Evolutionary conservation across 75 land plant species (phyloP).

Genomic region (Sequoiadendron giganteum): DNA sequence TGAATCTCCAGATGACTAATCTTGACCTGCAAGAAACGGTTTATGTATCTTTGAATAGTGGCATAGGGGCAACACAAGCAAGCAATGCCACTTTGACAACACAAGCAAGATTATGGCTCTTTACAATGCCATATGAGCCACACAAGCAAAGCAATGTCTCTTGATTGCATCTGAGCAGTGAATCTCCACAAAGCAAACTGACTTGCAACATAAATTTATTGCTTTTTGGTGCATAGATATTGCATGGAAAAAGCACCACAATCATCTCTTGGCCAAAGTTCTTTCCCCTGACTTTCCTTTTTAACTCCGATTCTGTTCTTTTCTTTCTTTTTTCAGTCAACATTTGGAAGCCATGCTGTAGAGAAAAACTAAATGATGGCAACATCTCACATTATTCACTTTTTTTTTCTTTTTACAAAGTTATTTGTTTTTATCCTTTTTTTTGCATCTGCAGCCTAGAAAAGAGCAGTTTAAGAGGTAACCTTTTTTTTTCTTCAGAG

Average conservation of each 20-base stretch:
- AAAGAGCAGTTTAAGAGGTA: conserved; percentile 2
- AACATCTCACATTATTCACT: neutral
- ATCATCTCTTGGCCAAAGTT: neutral
- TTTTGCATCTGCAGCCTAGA: conserved; percentile 10
- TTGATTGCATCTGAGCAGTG: neutral
- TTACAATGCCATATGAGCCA: neutral
- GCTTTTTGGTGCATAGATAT: conserved; percentile 1
- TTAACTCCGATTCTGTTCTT: neutral
- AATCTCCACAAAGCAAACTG: neutral
- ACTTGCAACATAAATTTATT: neutral
- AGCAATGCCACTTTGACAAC: neutral
- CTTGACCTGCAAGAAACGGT: conserved; percentile 3
- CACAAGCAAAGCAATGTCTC: neutral
- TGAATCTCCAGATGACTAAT: neutral
- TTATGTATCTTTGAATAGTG: neutral
- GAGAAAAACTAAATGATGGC: conserved; percentile 3
- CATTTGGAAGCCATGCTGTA: conserved; percentile 1
- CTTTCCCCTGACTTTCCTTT: conserved; percentile 5
- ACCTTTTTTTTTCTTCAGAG: conserved; percentile 8
- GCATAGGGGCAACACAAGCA: neutral
- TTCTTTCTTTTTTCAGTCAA: conserved; percentile 2
- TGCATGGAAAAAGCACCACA: neutral
- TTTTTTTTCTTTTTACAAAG: neutral
- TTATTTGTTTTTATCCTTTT: neutral
- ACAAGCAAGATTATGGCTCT: neutral